Conservation (phyloP, 352 stramenopile genomes). For the Pythium volutum region DNA sequence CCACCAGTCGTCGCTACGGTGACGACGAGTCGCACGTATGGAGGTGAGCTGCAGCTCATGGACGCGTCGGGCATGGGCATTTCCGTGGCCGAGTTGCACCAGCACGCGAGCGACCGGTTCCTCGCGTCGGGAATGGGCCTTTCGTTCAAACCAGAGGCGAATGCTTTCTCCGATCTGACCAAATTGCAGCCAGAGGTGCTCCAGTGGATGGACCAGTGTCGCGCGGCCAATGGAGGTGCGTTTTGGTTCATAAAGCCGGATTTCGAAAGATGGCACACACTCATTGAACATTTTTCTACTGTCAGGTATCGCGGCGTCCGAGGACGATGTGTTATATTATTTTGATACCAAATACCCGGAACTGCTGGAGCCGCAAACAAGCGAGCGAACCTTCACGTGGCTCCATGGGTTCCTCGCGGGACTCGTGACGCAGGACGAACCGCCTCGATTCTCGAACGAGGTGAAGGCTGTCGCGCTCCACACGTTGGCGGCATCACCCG, state of each 20-base stretch:
- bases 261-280: no score
- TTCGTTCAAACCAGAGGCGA: background rate
- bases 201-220: slow-evolving; percentile 43
- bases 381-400: slow-evolving; percentile 50
- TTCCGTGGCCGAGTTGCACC: slow-evolving; percentile 15
- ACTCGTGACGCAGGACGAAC: slow-evolving; percentile 32
- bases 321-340: slow-evolving; percentile 67
- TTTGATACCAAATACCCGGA: slow-evolving; percentile 60
- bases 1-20: background rate
- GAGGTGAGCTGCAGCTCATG: slow-evolving; percentile 15
- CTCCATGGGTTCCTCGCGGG: slow-evolving; percentile 39
- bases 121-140: slow-evolving; percentile 6
- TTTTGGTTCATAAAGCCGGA: background rate
- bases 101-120: slow-evolving; percentile 22
- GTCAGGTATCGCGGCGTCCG: slow-evolving; percentile 22
- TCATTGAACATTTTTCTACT: no score
- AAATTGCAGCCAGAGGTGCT: slow-evolving; percentile 49
- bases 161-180: slow-evolving; percentile 25
- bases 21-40: slow-evolving; percentile 2
- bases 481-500: slow-evolving; percentile 15
- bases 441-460: slow-evolving; percentile 16
- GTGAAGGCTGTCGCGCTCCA: slow-evolving; percentile 30
- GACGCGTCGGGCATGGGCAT: slow-evolving; percentile 14
- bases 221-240: slow-evolving; percentile 27
- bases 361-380: slow-evolving; percentile 40